These are phyloP conservation scores for Pleurotus pulmonarius DNA, from an alignment of 768 basidiomycete species.

Conservation along the genomic window DNA sequence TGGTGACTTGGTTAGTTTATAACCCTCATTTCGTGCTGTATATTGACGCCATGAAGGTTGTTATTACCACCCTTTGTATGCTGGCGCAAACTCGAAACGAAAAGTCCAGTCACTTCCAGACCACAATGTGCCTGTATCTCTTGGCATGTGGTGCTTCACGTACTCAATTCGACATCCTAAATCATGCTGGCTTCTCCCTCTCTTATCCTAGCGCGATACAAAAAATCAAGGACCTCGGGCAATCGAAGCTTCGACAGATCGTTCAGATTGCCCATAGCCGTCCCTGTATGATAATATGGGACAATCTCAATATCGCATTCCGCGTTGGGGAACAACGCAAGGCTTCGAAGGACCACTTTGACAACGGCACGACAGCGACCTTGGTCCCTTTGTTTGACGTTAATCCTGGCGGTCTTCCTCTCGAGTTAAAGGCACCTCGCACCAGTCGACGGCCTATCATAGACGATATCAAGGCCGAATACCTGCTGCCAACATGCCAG, in stretches of 20 bases:
- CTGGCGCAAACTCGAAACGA: slow-evolving; percentile 18
- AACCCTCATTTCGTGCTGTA: too few species aligned
- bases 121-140: slow-evolving; percentile 19
- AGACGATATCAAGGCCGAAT: not conserved
- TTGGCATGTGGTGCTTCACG: slow-evolving; percentile 20
- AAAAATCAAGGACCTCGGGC: slow-evolving; percentile 17
- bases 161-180: slow-evolving; percentile 19
- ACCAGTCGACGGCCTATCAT: not conserved
- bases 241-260: slow-evolving; percentile 11
- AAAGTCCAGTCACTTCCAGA: slow-evolving; percentile 14
- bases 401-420: slow-evolving; percentile 9
- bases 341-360: slow-evolving; percentile 21
- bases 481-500: not conserved
- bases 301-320: slow-evolving; percentile 25
- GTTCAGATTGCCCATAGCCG: slow-evolving; percentile 2
- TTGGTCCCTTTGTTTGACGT: slow-evolving; percentile 17
- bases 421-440: slow-evolving; percentile 6
- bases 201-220: slow-evolving; percentile 18
- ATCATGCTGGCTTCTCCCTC: slow-evolving; percentile 21
- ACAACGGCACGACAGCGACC: slow-evolving; percentile 26
- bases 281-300: slow-evolving; percentile 21
- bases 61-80: slow-evolving; percentile 10
- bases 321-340: slow-evolving; percentile 18
- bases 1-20: too few species aligned
- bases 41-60: too few species aligned